Percentiles rank a stretch among this genome's conserved stretches.
These are phyloP conservation scores for Dalechampia spathulata DNA, from an alignment of 441 rosid genomes.

Conservation along the genomic window DNA sequence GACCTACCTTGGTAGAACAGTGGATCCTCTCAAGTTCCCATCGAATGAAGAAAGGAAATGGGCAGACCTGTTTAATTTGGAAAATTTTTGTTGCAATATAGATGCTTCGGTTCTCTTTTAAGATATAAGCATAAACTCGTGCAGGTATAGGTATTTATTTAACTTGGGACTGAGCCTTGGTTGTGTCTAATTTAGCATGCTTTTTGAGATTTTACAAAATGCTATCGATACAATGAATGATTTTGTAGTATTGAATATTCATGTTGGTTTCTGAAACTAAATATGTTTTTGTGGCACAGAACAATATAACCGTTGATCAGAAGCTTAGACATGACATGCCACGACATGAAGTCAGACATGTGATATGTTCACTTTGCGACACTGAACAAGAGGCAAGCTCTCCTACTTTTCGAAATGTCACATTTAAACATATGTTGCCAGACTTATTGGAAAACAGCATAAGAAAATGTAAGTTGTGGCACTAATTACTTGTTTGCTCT, in stretches of 20 bases:
- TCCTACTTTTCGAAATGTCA: slow-evolving; percentile 1
- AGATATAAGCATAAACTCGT: too few relatives aligned
- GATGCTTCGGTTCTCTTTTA: too few relatives aligned
- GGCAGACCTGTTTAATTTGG: too few relatives aligned
- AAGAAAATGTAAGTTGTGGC: too few relatives aligned
- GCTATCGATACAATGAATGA: too few relatives aligned
- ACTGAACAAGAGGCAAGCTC: slow-evolving; percentile 73
- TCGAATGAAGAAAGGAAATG: too few relatives aligned
- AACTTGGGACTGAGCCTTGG: too few relatives aligned
- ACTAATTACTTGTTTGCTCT: slow-evolving; percentile 8
- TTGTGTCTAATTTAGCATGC: too few relatives aligned
- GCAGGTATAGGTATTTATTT: neutral
- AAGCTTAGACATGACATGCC: slow-evolving; percentile 73
- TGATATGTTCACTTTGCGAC: slow-evolving; percentile 75
- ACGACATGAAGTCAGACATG: slow-evolving; percentile 59
- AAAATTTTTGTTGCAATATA: too few relatives aligned
- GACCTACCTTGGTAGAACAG: too few relatives aligned
- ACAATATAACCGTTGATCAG: slow-evolving; percentile 47
- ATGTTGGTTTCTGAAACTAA: neutral
- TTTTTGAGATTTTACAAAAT: too few relatives aligned
- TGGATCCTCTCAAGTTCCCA: too few relatives aligned
- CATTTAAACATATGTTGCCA: neutral
- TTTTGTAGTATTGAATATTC: neutral
- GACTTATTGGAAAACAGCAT: neutral
- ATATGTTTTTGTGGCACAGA: slow-evolving; percentile 33